phyloP scores from a whole-genome alignment of 805 yeast species.

The Lachancea kluyveri region DNA sequence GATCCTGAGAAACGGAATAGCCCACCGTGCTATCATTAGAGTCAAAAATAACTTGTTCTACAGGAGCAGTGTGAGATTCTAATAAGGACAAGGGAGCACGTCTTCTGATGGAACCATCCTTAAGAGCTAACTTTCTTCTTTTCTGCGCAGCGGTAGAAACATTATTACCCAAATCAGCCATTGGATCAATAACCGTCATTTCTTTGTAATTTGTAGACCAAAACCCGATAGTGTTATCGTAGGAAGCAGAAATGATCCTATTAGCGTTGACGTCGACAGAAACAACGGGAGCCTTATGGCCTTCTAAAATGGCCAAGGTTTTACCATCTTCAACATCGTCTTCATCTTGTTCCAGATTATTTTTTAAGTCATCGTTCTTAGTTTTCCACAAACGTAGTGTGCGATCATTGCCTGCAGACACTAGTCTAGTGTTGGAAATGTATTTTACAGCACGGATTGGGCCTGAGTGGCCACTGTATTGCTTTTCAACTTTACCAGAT shows the following conservation, averaged over 20 bases:
- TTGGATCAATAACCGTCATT: constrained; percentile 57
- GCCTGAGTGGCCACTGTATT: constrained; percentile 82
- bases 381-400: constrained; percentile 85
- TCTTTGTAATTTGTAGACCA: constrained; percentile 89
- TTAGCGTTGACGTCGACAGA: constrained; percentile 49
- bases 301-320: constrained; percentile 80
- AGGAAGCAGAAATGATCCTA: constrained; percentile 76
- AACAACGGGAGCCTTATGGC: constrained; percentile 85
- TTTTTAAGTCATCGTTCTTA: constrained; percentile 31
- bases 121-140: constrained; percentile 75
- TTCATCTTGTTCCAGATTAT: constrained; percentile 35
- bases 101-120: constrained; percentile 69
- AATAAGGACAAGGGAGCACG: constrained; percentile 75
- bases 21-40: constrained; percentile 69
- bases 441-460: constrained; percentile 80
- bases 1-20: constrained; percentile 94
- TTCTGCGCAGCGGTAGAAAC: constrained; percentile 79
- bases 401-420: constrained; percentile 86
- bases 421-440: constrained; percentile 67
- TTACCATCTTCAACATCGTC: constrained; percentile 57
- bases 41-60: constrained; percentile 77
- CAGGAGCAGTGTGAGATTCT: constrained; percentile 82
- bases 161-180: constrained; percentile 37
- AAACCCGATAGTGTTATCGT: constrained; percentile 71
- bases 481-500: constrained; percentile 74